A percentile compares a stretch with the other conserved stretches of the same genome.
Evolutionary conservation across 2,329 filamentous ascomycete species (phyloP).

Genomic region (Aspergillus clavatus): DNA sequence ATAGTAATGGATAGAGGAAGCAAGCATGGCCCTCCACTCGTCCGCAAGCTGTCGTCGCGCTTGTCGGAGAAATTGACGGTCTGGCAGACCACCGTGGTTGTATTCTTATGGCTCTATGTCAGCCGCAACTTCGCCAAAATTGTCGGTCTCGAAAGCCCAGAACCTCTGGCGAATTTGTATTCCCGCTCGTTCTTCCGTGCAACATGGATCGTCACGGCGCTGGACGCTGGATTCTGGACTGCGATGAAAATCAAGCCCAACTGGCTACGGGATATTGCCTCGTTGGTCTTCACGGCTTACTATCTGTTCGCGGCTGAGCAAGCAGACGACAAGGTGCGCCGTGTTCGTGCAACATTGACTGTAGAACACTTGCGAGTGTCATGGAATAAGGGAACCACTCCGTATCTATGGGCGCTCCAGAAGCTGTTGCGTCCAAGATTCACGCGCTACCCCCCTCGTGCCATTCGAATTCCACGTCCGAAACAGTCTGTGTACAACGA

Average conservation of each 20-base stretch:
- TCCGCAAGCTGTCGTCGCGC: constrained; percentile 57
- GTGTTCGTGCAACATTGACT: constrained; percentile 78
- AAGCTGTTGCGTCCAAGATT: constrained; percentile 70
- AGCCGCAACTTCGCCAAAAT: constrained; percentile 91
- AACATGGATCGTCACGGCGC: constrained; percentile 90
- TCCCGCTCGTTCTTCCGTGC: constrained; percentile 88
- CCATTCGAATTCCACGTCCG: constrained; percentile 79
- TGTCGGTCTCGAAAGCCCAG: constrained; percentile 82
- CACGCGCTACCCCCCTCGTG: constrained; percentile 74
- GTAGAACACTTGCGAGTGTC: constrained; percentile 86
- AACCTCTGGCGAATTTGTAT: constrained; percentile 92
- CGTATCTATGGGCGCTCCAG: constrained; percentile 72
- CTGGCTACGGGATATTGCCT: constrained; percentile 76
- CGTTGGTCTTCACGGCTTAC: constrained; percentile 79
- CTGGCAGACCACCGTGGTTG: constrained; percentile 85
- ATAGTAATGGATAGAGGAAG: constrained; percentile 60
- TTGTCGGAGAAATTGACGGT: constrained; percentile 69
- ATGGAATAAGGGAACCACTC: constrained; percentile 92
- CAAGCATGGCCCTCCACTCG: constrained; percentile 67
- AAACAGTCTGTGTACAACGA: constrained; percentile 75
- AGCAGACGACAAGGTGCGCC: constrained; percentile 93
- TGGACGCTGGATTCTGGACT: constrained; percentile 97
- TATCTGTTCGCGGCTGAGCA: constrained; percentile 90
- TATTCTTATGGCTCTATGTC: constrained; percentile 85
- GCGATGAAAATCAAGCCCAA: constrained; percentile 85